A percentile compares a stretch with the other conserved stretches of the same genome.
These are phyloP conservation scores for Hemileccinum impolitum DNA, from an alignment of 768 basidiomycete genomes.

Conservation along the genomic window DNA sequence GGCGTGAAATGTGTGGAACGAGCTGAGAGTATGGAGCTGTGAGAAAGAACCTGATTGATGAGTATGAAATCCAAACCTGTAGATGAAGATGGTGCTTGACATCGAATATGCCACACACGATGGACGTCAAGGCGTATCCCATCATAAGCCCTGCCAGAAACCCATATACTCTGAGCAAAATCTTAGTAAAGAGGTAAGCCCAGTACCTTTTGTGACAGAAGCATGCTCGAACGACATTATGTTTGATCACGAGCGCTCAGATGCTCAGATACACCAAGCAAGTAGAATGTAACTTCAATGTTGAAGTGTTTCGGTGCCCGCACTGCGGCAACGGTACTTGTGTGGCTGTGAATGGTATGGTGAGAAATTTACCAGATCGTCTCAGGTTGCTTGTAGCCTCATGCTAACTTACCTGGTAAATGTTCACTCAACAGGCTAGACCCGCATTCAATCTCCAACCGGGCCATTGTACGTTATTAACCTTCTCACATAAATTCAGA, in stretches of 20 bases:
- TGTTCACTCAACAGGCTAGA: not conserved
- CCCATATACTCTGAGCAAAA: not conserved
- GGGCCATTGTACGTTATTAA: not conserved
- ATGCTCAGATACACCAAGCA: not conserved
- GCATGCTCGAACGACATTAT: slow-evolving; percentile 81
- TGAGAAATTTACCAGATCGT: too few relatives aligned
- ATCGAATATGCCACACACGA: slow-evolving; percentile 75
- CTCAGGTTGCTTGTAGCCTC: too few relatives aligned
- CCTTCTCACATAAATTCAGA: not conserved
- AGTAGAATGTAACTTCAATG: not conserved
- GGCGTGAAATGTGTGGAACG: slow-evolving; percentile 83
- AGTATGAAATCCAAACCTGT: slow-evolving; percentile 47
- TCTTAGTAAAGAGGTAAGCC: not conserved
- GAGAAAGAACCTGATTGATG: slow-evolving; percentile 1
- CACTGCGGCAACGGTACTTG: not conserved
- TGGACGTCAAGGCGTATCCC: slow-evolving; percentile 63
- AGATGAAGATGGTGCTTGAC: slow-evolving; percentile 87
- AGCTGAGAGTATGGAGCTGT: slow-evolving; percentile 44
- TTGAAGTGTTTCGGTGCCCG: not conserved
- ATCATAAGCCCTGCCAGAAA: slow-evolving; percentile 68
- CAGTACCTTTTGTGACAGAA: slow-evolving; percentile 75
- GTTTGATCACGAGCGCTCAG: not conserved
- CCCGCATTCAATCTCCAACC: not conserved
- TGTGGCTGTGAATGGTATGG: slow-evolving; percentile 12
- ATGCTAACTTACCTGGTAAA: too few relatives aligned